These are phyloP conservation scores for Parietichytrium sp. DNA, from an alignment of 108 stramenopile genomes.

Conservation along the genomic window DNA sequence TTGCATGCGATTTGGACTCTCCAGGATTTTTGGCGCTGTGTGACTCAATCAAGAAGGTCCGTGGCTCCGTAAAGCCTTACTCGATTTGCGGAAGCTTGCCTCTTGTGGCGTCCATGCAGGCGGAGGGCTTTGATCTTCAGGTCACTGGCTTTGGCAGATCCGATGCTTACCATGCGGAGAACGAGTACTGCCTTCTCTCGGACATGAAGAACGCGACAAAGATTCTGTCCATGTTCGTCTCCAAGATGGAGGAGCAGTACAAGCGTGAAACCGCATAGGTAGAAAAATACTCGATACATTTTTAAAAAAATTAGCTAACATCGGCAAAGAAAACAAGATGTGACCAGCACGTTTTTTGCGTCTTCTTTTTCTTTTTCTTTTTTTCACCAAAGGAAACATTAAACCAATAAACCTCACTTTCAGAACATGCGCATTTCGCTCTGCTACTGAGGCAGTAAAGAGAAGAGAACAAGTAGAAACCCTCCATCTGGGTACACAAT, in stretches of 20 bases:
- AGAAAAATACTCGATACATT: too few relatives aligned
- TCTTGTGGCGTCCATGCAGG: slow-evolving; percentile 63
- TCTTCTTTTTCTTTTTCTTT: too few relatives aligned
- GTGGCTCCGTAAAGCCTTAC: slow-evolving; percentile 52
- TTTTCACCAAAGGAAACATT: too few relatives aligned
- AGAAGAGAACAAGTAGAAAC: too few relatives aligned
- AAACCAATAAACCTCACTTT: too few relatives aligned
- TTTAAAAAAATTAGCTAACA: too few relatives aligned
- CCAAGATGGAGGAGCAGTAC: slow-evolving; percentile 46
- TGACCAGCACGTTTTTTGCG: too few relatives aligned
- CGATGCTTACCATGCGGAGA: slow-evolving; percentile 61
- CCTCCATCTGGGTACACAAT: too few relatives aligned
- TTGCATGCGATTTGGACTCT: slow-evolving; percentile 61
- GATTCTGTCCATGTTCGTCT: slow-evolving; percentile 51
- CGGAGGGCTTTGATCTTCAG: slow-evolving; percentile 64
- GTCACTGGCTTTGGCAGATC: slow-evolving; percentile 60
- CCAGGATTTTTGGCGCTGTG: slow-evolving; percentile 56
- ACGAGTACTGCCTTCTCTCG: slow-evolving; percentile 55
- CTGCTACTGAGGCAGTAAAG: too few relatives aligned
- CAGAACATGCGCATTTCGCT: too few relatives aligned
- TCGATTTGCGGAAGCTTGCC: slow-evolving; percentile 63
- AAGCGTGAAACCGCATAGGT: too few relatives aligned
- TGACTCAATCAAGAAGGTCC: slow-evolving; percentile 53
- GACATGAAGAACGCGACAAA: slow-evolving; percentile 54
- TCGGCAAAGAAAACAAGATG: too few relatives aligned